phyloP scores from a whole-genome alignment of 23 red algal species.

The Gracilariopsis chorda region DNA sequence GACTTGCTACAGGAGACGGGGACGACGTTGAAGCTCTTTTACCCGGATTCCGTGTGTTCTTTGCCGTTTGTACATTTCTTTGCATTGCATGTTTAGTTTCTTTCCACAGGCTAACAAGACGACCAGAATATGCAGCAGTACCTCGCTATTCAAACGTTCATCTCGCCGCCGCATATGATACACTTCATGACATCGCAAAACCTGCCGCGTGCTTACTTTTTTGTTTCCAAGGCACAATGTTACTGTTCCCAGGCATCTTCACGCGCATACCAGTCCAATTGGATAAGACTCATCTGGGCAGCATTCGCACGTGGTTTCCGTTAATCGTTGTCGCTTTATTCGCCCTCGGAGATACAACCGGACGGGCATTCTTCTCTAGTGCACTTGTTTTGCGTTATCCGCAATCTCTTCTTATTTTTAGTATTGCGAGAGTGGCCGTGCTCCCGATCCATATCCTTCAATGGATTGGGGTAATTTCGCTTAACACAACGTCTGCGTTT shows the following conservation, averaged over 20 bases:
- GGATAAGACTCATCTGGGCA: background rate
- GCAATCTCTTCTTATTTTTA: background rate
- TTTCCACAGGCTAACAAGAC: background rate
- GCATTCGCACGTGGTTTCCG: slow-evolving; percentile 24
- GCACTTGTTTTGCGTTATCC: slow-evolving; percentile 9
- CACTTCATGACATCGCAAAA: slow-evolving; percentile 24
- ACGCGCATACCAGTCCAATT: background rate
- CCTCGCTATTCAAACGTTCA: background rate
- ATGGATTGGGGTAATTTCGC: background rate
- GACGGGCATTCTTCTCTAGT: background rate
- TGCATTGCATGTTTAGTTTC: slow-evolving; percentile 3
- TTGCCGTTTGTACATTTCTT: slow-evolving; percentile 27
- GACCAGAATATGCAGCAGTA: background rate
- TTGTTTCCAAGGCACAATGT: slow-evolving; percentile 16
- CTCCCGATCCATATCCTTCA: slow-evolving; percentile 22
- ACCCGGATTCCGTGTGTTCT: slow-evolving; percentile 30
- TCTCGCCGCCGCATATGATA: slow-evolving; percentile 9
- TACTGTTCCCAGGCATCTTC: slow-evolving; percentile 50
- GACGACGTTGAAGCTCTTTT: slow-evolving; percentile 1
- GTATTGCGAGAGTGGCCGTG: background rate
- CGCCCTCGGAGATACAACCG: slow-evolving; percentile 41
- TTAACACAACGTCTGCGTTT: background rate
- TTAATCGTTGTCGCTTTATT: slow-evolving; percentile 22
- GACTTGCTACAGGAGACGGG: slow-evolving; percentile 6
- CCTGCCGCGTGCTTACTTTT: slow-evolving; percentile 1